phyloP scores from a whole-genome alignment of 108 stramenopile genomes.

The Fragilaria radians region DNA sequence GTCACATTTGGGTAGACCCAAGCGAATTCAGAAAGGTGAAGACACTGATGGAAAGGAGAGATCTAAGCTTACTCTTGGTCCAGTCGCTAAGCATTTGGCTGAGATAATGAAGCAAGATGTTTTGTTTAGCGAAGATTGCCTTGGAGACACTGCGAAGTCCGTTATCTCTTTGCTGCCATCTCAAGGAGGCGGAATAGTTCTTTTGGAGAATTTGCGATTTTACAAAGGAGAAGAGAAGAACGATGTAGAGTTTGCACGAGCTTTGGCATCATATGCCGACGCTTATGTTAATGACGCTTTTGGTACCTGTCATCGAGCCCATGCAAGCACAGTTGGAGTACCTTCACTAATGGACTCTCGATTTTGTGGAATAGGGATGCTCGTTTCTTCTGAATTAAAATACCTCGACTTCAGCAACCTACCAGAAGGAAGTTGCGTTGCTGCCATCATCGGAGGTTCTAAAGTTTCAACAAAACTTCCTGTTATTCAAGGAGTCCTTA shows the following conservation, averaged over 20 bases:
- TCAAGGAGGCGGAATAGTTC: conserved; percentile 49
- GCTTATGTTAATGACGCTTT: conserved; percentile 97
- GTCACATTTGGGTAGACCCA: conserved; percentile 87
- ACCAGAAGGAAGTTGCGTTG: conserved; percentile 17
- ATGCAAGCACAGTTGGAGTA: conserved; percentile 55
- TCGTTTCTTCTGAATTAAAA: conserved; percentile 40
- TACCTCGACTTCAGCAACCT: conserved; percentile 31
- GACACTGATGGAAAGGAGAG: conserved; percentile 35
- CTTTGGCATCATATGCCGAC: conserved; percentile 62
- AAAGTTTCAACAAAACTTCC: conserved; percentile 97
- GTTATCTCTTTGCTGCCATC: conserved; percentile 24
- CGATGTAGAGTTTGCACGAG: conserved; percentile 39
- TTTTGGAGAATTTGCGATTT: conserved; percentile 96
- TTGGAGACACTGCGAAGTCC: conserved; percentile 52
- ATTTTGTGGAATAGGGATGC: conserved; percentile 35
- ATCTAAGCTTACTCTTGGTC: conserved; percentile 68
- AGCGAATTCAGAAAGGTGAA: conserved; percentile 44
- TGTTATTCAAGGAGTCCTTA: conserved; percentile 85
- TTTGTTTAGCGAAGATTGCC: conserved; percentile 61
- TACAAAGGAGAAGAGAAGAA: conserved; percentile 86
- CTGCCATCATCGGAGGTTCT: conserved; percentile 90
- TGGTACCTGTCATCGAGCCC: conserved; percentile 97
- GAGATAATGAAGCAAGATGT: conserved; percentile 76
- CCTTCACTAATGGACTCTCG: conserved; percentile 37
- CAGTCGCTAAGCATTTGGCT: conserved; percentile 69